These are phyloP conservation scores for Suillus alpinus DNA, from an alignment of 768 basidiomycete genomes.

Conservation along the genomic window DNA sequence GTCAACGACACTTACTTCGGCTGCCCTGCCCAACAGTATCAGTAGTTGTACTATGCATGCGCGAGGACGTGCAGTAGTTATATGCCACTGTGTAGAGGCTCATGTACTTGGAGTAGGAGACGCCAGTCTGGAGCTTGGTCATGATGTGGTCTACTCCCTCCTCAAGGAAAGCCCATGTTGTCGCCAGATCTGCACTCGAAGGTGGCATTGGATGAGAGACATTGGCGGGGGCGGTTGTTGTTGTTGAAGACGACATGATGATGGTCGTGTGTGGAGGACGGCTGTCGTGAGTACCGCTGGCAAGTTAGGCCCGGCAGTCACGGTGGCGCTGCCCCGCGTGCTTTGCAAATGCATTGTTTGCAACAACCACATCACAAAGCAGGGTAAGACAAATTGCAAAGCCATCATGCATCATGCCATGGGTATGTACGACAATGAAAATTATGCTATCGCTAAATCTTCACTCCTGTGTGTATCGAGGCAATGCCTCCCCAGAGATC, in stretches of 20 bases:
- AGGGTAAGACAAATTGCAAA: not conserved
- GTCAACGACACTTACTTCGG: constrained; percentile 51
- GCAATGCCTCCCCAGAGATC: constrained; percentile 89
- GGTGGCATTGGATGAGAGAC: constrained; percentile 57
- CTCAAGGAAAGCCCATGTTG: constrained; percentile 88
- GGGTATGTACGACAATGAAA: not conserved
- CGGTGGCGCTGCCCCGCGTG: constrained; percentile 24
- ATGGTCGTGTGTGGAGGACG: constrained; percentile 24
- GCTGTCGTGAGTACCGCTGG: constrained; percentile 9
- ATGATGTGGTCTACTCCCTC: constrained; percentile 89
- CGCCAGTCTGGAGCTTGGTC: constrained; percentile 85
- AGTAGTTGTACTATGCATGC: constrained; percentile 57
- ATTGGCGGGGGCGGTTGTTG: constrained; percentile 34
- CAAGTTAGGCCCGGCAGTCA: constrained; percentile 19
- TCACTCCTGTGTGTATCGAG: constrained; percentile 81
- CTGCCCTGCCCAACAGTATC: constrained; percentile 32
- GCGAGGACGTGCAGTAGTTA: constrained; percentile 94
- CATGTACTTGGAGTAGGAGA: constrained; percentile 90
- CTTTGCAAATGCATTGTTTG: not conserved
- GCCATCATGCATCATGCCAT: too few relatives aligned
- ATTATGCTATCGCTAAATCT: constrained; percentile 44
- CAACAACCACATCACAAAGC: not conserved
- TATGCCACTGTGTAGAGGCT: constrained; percentile 89
- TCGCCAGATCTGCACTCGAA: constrained; percentile 65
- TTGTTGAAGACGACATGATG: constrained; percentile 28